A percentile compares a stretch with the other conserved stretches of the same genome.
Evolutionary conservation across 2,329 filamentous ascomycete species (phyloP).

Genomic region (Massarina eburnea): DNA sequence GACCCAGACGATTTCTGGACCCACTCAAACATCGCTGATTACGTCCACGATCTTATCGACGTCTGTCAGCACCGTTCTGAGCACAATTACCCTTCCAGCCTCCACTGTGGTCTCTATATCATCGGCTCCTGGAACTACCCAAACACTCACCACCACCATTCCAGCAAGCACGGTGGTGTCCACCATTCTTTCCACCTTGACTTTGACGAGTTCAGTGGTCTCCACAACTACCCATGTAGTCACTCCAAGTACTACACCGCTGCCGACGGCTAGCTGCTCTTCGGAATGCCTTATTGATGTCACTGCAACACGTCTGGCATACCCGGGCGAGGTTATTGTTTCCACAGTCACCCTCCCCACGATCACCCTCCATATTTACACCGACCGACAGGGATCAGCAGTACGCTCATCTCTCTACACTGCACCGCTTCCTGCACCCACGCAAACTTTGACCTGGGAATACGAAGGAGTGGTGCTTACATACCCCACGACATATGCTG

Average conservation of each 20-base stretch:
- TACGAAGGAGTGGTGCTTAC: conserved; percentile 29
- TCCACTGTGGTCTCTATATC: conserved; percentile 4
- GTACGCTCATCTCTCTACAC: conserved; percentile 19
- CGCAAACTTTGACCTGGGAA: conserved; percentile 27
- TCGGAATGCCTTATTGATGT: conserved; percentile 36
- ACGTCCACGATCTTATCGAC: conserved; percentile 15
- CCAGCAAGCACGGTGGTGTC: conserved; percentile 26
- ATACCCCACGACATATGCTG: conserved; percentile 35
- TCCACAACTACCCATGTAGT: conserved; percentile 8
- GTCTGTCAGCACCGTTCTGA: conserved; percentile 15
- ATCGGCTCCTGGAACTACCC: conserved; percentile 15
- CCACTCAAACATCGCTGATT: conserved; percentile 5
- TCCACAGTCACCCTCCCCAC: conserved; percentile 9
- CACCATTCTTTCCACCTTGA: conserved; percentile 24
- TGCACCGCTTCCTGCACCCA: conserved; percentile 11
- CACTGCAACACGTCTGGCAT: conserved; percentile 29
- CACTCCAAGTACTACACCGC: conserved; percentile 19
- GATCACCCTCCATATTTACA: conserved; percentile 27
- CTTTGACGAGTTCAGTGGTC: conserved; percentile 11
- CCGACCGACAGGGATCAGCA: conserved; percentile 6
- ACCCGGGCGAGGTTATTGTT: conserved; percentile 27
- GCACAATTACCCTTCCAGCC: conserved; percentile 15
- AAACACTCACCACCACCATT: conserved; percentile 26
- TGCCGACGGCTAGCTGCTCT: conserved; percentile 23
- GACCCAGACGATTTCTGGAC: conserved; percentile 7